Evolutionary conservation across 1,284 basidiomycete species (phyloP).

Genomic region (Puccinia horiana): DNA sequence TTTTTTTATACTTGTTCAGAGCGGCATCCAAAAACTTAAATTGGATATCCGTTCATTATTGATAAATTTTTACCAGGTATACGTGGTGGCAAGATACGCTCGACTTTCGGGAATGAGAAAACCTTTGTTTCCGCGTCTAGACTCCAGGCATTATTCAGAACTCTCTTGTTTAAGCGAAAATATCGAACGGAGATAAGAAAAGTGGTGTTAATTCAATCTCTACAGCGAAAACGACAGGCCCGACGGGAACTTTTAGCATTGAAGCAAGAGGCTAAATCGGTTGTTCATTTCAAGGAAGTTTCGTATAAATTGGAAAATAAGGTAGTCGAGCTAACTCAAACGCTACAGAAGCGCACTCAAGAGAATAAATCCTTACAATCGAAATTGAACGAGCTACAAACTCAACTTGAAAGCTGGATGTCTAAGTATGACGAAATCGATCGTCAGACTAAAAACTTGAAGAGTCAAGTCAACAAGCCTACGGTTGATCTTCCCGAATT

Average conservation of each 20-base stretch:
- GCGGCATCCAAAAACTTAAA: background rate
- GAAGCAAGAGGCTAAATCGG: slow-evolving; percentile 88
- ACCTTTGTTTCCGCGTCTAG: slow-evolving; percentile 70
- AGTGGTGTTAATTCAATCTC: slow-evolving; percentile 86
- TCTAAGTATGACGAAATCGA: slow-evolving; percentile 88
- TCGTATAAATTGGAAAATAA: slow-evolving; percentile 99
- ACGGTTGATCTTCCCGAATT: slow-evolving; percentile 74
- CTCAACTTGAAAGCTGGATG: slow-evolving; percentile 80
- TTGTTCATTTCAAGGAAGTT: slow-evolving; percentile 97
- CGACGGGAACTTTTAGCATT: slow-evolving; percentile 80
- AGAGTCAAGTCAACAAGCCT: slow-evolving; percentile 70
- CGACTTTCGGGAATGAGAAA: slow-evolving; percentile 67
- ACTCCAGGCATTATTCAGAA: slow-evolving; percentile 83
- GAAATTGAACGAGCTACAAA: slow-evolving; percentile 76
- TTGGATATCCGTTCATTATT: background rate
- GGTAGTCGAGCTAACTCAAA: slow-evolving; percentile 96
- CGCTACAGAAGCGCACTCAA: slow-evolving; percentile 82
- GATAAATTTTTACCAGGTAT: slow-evolving; percentile 64
- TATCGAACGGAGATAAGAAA: slow-evolving; percentile 70
- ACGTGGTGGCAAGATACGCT: slow-evolving; percentile 77
- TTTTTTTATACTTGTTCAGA: slow-evolving; percentile 9
- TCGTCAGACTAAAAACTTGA: slow-evolving; percentile 71
- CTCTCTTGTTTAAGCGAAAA: slow-evolving; percentile 74
- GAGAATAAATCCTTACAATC: slow-evolving; percentile 86
- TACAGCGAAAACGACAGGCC: slow-evolving; percentile 83